Percentiles rank a stretch among this genome's conserved stretches.
phyloP scores from a whole-genome alignment of 257 asterid species.

The Solanum ahanhuiri region DNA sequence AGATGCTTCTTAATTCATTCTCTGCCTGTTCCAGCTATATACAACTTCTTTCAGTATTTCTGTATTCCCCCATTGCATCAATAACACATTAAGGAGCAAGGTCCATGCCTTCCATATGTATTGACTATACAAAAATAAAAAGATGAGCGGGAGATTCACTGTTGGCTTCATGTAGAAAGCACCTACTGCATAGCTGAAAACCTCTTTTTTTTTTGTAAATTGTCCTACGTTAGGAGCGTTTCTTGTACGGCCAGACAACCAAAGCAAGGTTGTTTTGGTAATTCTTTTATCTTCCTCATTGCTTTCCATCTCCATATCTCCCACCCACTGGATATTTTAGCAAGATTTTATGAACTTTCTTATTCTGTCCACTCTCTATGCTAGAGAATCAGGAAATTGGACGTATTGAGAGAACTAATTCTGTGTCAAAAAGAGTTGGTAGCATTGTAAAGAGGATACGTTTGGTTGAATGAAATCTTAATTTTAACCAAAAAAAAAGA shows the following conservation, averaged over 20 bases:
- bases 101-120: not conserved
- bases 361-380: not conserved
- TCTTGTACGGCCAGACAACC: not conserved
- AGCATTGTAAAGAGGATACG: too few relatives aligned
- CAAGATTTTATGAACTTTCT: not conserved
- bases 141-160: not conserved
- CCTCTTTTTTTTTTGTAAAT: not conserved
- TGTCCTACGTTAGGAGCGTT: not conserved
- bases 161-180: not conserved
- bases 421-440: too few relatives aligned
- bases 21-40: not conserved
- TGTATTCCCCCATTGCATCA: not conserved
- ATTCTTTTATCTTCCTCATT: not conserved
- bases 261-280: not conserved
- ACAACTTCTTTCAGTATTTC: too few relatives aligned
- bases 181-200: not conserved
- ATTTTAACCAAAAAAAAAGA: too few relatives aligned
- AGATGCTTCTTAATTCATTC: not conserved
- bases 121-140: not conserved
- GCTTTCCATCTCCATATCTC: not conserved
- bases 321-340: not conserved
- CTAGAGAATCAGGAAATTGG: not conserved
- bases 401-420: not conserved
- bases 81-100: not conserved
- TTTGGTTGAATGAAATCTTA: too few relatives aligned